Base-by-base conservation (phyloP, 495 filamentous ascomycete species). In the Tuber melanosporum region DNA sequence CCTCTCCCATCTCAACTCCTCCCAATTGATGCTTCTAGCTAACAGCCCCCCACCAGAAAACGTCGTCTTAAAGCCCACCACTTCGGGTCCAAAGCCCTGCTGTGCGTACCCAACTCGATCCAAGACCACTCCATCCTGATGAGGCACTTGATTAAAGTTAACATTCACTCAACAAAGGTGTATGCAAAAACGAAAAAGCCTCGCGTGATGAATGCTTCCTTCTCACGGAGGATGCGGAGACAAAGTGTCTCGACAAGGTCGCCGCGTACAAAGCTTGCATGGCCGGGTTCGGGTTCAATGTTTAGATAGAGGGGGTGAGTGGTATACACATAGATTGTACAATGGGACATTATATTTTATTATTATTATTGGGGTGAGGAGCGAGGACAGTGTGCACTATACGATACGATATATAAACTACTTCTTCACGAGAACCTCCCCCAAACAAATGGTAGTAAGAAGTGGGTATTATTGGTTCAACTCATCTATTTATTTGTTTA, bases 201-300 rank as follows among this genome's bases (percentile, higher is more conserved):
- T 86, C 87, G 77, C 93, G 95, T 77, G 95, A 99, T 85, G 95
- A 99, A 86, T 99, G 95, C 88, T 98, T 99, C 95, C 92, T 99
- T 26, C 97, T 98, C 86, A 94, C 92, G 75, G 93, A 89, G 78
- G 87, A 89, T 78, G 88, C 90, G 75, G 88, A 93, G 82, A 84
- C 87, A 79, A 93, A 94, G 78, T 99, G 95, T 87, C 87, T 90
- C 84, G 87, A 91, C 20, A 89, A 91, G 74, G 92, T 99, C 78
- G 90, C 94, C 20, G 89, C 91, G 81, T 99, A 99, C 86, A 90
- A 91, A 88, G 89, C 85, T 74, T 99, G 95, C 84, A 99, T 99
- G 95, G 90, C 90, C 57, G 92, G 94, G 32, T 98, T 91, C 83
- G 95, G 95, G 47, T 99, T 98, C 87, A 91, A 92, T 85, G 44